Evolutionary conservation across 2,329 filamentous ascomycete genomes (phyloP).

Genomic region (Talaromyces funiculosus): DNA sequence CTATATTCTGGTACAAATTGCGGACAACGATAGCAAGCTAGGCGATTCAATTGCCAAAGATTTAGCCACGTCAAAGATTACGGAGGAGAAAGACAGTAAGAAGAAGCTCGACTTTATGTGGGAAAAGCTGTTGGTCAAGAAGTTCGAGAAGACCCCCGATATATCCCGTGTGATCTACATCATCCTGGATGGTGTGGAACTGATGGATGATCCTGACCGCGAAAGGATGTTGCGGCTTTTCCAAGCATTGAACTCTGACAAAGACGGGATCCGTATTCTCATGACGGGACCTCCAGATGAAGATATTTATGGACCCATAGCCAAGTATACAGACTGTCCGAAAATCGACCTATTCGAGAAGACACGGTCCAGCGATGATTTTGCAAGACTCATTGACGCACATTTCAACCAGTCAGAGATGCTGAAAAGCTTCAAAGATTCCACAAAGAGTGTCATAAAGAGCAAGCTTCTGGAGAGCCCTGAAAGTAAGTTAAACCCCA

Average conservation of each 20-base stretch:
- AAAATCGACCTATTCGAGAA: conserved; percentile 1
- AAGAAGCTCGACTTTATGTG: conserved; percentile 3
- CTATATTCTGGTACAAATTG: conserved; percentile 1
- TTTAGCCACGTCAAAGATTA: background rate
- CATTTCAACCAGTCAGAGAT: background rate
- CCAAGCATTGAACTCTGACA: background rate
- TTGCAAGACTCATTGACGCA: background rate
- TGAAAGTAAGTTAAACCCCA: background rate
- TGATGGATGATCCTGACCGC: background rate
- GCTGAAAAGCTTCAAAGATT: background rate
- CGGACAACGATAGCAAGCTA: background rate
- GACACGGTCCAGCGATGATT: background rate
- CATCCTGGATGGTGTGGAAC: conserved; percentile 1
- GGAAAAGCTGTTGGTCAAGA: conserved; percentile 6
- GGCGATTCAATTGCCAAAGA: conserved; percentile 4
- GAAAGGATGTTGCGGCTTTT: background rate
- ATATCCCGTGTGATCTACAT: background rate
- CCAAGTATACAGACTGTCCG: background rate
- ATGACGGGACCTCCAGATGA: conserved; percentile 1
- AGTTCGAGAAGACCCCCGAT: conserved; percentile 1
- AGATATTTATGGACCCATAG: background rate
- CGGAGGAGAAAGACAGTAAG: background rate
- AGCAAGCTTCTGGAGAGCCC: background rate
- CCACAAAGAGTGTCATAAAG: background rate
- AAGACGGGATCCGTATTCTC: conserved; percentile 1